Percentiles rank a stretch among this genome's conserved stretches.
Conservation (phyloP, 2,329 filamentous ascomycete species). For the Beauveria sp. region DNA sequence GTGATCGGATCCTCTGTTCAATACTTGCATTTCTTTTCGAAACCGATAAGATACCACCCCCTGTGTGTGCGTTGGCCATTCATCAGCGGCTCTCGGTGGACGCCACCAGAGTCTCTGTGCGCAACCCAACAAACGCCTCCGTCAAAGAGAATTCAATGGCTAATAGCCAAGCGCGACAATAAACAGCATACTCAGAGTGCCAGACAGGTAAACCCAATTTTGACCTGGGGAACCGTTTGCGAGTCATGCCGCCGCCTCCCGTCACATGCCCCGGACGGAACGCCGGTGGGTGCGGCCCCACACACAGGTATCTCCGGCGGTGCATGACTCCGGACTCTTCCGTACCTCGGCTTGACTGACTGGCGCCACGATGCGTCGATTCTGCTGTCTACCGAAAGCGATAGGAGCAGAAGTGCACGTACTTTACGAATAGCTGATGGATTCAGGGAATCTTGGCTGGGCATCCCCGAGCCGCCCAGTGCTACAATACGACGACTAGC, state of each 20-base stretch:
- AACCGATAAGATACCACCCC: too few species aligned
- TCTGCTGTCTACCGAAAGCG: too few species aligned
- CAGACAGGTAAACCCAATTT: too few species aligned
- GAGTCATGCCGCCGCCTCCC: background rate
- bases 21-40: too few species aligned
- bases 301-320: background rate
- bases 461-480: too few species aligned
- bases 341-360: background rate
- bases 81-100: background rate
- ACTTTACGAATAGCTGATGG: background rate
- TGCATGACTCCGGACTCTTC: background rate
- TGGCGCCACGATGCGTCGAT: background rate
- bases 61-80: too few species aligned
- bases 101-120: background rate
- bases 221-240: background rate
- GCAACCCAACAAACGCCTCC: background rate
- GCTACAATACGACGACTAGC: too few species aligned
- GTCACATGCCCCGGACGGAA: background rate
- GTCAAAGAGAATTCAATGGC: background rate
- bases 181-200: background rate
- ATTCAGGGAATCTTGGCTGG: too few species aligned
- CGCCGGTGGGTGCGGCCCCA: background rate
- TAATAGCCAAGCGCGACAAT: background rate
- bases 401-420: background rate
- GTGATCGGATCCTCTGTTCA: too few species aligned